Evolutionary conservation across 139 green algal species (phyloP), one percentile per base, ranked within the genome.

Genomic region (Haematococcus sp.): DNA sequence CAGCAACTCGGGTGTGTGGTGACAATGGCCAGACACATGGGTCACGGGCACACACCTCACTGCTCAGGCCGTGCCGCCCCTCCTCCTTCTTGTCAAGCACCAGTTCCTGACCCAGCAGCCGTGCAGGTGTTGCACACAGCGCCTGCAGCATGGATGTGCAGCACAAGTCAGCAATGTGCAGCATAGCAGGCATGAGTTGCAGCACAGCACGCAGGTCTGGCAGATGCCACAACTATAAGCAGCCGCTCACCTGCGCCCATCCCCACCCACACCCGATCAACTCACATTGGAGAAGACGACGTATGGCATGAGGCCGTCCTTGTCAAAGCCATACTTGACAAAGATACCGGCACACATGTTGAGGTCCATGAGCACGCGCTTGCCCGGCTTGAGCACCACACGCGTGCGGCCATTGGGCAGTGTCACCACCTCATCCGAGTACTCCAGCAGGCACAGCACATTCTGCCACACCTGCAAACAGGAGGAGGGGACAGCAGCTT

Each of bases 241-340:
- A n/a, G n/a, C n/a, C n/a, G n/a, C n/a, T n/a, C n/a, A n/a, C n/a
- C n/a, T n/a, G n/a, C n/a, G n/a, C n/a, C n/a, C n/a, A n/a, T n/a
- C n/a, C n/a, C n/a, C n/a, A n/a, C n/a, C n/a, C n/a, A n/a, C n/a
- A n/a, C n/a, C n/a, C n/a, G n/a, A n/a, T n/a, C n/a, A n/a, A n/a
- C 80, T 34, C 25, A 73, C 66, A 1, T 84, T 51, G 32, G 71
- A 75, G 78, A 86, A 90, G 28, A 90, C 82, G 1, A 81, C 75
- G 75, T 88, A 88, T 17, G 85, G 85, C 80, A 90, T 65, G 3
- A 88, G 78, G 5, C 82, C 85, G 30, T 88, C 74, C 72, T 83
- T 86, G 67, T 85, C 80, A 70, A 86, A 80, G 32, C 80, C 80
- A 63, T 86, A 78, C 67, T 86, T 78, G 13, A 85, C 74, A 51